phyloP scores from a whole-genome alignment of 805 yeast species.

The Ogataea nitratoaversa region DNA sequence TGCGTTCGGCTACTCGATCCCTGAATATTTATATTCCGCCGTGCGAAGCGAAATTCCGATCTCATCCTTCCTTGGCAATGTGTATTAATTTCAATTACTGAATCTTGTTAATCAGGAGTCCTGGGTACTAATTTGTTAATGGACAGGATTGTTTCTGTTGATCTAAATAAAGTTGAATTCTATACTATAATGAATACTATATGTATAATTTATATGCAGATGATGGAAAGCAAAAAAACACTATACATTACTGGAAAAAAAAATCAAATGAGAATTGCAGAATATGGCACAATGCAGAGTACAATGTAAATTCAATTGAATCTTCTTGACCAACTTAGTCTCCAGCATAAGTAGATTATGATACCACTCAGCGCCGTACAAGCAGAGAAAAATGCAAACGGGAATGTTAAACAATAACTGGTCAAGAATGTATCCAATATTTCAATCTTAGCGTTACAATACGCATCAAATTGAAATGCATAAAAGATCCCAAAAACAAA shows the following conservation, averaged over 20 bases:
- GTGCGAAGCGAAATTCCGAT: neutral
- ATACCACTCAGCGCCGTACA: constrained; percentile 12
- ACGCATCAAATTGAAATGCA: constrained; percentile 55
- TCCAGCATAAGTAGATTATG: constrained; percentile 14
- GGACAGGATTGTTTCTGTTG: too few relatives aligned
- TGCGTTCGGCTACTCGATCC: neutral
- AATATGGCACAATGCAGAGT: neutral
- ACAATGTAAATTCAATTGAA: neutral
- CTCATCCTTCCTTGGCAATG: neutral
- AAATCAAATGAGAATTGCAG: neutral
- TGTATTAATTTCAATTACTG: too few relatives aligned
- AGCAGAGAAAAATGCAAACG: constrained; percentile 11
- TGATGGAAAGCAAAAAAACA: neutral
- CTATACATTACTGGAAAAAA: too few relatives aligned
- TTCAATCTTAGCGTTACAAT: constrained; percentile 20
- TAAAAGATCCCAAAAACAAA: constrained; percentile 63
- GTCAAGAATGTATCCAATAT: neutral
- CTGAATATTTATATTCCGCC: too few relatives aligned
- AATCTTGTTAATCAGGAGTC: too few relatives aligned
- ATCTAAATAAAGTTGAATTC: too few relatives aligned
- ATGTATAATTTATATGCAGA: too few relatives aligned
- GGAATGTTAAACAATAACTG: constrained; percentile 14
- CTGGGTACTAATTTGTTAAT: too few relatives aligned
- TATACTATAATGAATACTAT: too few relatives aligned
- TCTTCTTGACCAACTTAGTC: constrained; percentile 11